Evolutionary conservation across 1,284 basidiomycete species (phyloP).

Genomic region (Ustilago nuda): DNA sequence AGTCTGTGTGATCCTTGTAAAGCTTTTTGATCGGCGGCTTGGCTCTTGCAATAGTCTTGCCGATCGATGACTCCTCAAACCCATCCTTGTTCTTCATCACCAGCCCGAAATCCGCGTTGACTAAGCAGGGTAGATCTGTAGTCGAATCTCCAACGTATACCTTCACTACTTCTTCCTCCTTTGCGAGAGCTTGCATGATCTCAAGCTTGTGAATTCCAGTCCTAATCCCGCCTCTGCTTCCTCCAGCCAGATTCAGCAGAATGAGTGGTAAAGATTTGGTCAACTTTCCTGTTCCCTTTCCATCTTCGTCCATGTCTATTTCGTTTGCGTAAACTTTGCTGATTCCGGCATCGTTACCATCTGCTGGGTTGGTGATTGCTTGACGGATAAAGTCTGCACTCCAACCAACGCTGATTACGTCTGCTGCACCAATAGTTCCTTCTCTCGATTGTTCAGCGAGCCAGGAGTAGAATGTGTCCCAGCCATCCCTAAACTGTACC

Average conservation of each 20-base stretch:
- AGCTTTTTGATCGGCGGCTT: constrained; percentile 14
- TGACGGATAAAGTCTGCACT: constrained; percentile 54
- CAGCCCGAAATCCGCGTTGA: constrained; percentile 59
- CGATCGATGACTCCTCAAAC: constrained; percentile 17
- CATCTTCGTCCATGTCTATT: constrained; percentile 32
- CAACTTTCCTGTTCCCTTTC: constrained; percentile 48
- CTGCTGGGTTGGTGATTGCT: constrained; percentile 14
- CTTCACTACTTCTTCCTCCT: constrained; percentile 1
- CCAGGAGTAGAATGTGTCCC: constrained; percentile 38
- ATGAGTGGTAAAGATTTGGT: constrained; percentile 19
- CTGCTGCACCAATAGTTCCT: constrained; percentile 9
- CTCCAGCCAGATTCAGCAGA: not conserved
- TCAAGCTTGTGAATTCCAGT: constrained; percentile 57
- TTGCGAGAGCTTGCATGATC: constrained; percentile 19
- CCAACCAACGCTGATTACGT: constrained; percentile 66
- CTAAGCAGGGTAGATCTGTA: constrained; percentile 61
- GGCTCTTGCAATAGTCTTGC: constrained; percentile 6
- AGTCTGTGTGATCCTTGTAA: constrained; percentile 10
- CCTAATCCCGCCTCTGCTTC: constrained; percentile 33
- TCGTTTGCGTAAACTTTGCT: constrained; percentile 58
- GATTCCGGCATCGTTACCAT: not conserved
- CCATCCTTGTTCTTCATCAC: constrained; percentile 42
- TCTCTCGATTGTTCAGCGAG: constrained; percentile 7
- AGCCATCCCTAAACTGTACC: constrained; percentile 47
- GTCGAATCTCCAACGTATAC: constrained; percentile 64